Conservation (phyloP, 2,329 filamentous ascomycete genomes). For the Fusarium circinatum region DNA sequence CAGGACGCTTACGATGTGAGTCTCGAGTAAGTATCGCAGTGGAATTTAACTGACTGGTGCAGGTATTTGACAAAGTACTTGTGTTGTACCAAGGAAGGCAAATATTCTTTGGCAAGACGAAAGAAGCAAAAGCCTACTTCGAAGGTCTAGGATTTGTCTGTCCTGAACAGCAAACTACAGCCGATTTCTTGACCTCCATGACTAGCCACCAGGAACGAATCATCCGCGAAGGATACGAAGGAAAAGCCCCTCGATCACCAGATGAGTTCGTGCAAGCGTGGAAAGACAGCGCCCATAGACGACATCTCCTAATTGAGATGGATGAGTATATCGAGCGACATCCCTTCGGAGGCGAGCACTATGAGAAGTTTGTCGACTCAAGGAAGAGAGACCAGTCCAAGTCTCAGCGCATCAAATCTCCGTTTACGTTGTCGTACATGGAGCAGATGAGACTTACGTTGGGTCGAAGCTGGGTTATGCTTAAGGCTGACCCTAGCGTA, state of each 20-base stretch:
- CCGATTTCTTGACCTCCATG: constrained; percentile 73
- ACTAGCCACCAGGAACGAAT: constrained; percentile 53
- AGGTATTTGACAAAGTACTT: constrained; percentile 73
- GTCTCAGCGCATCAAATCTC: constrained; percentile 33
- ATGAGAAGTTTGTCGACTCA: constrained; percentile 39
- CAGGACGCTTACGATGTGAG: constrained; percentile 45
- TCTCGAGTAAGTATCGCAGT: neutral
- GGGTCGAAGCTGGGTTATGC: constrained; percentile 35
- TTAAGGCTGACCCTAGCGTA: constrained; percentile 37
- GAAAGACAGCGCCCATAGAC: constrained; percentile 43
- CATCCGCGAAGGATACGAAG: constrained; percentile 47
- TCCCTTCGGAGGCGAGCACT: constrained; percentile 43
- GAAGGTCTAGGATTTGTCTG: constrained; percentile 66
- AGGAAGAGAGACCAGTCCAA: constrained; percentile 40
- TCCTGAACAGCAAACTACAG: constrained; percentile 67
- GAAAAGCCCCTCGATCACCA: constrained; percentile 47
- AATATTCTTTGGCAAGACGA: constrained; percentile 57
- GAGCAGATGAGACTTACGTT: constrained; percentile 34
- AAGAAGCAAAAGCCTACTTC: constrained; percentile 44
- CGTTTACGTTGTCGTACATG: constrained; percentile 33
- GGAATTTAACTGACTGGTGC: neutral
- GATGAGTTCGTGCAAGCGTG: constrained; percentile 52
- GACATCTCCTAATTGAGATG: constrained; percentile 43
- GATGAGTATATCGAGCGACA: constrained; percentile 44
- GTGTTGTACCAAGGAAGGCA: constrained; percentile 75